Percentiles rank a stretch among this genome's conserved stretches.
These are phyloP conservation scores for Talaromyces amestolkiae DNA, from an alignment of 2,329 filamentous ascomycete species.

Conservation along the genomic window DNA sequence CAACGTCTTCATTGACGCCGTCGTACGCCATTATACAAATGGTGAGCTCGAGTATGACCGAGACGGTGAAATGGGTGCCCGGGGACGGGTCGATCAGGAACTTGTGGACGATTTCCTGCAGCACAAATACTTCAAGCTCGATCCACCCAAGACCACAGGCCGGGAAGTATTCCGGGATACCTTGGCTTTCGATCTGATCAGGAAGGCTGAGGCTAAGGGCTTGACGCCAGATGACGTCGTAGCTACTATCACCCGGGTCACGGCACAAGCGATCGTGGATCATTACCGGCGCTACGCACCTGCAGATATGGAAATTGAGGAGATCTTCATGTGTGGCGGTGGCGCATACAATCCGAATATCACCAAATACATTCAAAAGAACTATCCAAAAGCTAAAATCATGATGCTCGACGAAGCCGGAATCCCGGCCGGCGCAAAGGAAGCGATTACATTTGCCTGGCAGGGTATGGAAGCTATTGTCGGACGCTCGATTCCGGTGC, in stretches of 20 bases:
- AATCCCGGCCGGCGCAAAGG: slow-evolving; percentile 57
- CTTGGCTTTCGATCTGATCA: slow-evolving; percentile 53
- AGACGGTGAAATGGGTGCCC: slow-evolving; percentile 52
- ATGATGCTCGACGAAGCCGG: slow-evolving; percentile 58
- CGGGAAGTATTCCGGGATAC: slow-evolving; percentile 61
- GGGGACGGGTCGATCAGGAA: slow-evolving; percentile 50
- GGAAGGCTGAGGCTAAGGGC: slow-evolving; percentile 45
- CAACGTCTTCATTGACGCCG: slow-evolving; percentile 57
- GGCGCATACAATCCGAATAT: slow-evolving; percentile 61
- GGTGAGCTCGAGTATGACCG: slow-evolving; percentile 52
- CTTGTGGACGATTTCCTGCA: slow-evolving; percentile 54
- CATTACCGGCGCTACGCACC: slow-evolving; percentile 52
- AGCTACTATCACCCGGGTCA: slow-evolving; percentile 60
- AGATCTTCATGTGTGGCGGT: slow-evolving; percentile 62
- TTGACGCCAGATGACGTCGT: slow-evolving; percentile 54
- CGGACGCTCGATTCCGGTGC: slow-evolving; percentile 55
- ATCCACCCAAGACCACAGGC: slow-evolving; percentile 58
- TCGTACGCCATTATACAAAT: slow-evolving; percentile 54
- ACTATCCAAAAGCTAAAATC: slow-evolving; percentile 51
- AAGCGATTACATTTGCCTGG: slow-evolving; percentile 60
- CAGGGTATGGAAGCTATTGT: slow-evolving; percentile 60
- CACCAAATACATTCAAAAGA: slow-evolving; percentile 50
- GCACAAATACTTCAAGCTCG: slow-evolving; percentile 51
- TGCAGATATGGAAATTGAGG: slow-evolving; percentile 46
- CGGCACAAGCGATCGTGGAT: slow-evolving; percentile 57